Conservation (phyloP, 768 basidiomycete species). For the Leccinum aurantiacum region DNA sequence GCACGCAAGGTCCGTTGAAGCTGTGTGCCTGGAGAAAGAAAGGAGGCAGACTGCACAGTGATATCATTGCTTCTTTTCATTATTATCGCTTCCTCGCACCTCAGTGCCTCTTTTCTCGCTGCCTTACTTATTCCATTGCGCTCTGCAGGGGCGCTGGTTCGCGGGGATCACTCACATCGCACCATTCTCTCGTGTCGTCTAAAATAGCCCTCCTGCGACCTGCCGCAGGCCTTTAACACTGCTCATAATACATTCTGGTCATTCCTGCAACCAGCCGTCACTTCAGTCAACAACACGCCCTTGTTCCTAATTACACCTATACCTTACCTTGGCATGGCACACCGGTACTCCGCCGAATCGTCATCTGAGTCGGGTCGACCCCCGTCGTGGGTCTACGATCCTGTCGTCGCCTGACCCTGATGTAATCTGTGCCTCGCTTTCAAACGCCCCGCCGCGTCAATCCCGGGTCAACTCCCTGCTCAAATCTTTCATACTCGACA, state of each 20-base stretch:
- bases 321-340: neutral
- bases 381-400: neutral
- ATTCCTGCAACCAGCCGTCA: neutral
- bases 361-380: neutral
- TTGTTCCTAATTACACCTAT: neutral
- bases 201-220: neutral
- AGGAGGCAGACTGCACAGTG: neutral
- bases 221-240: conserved; percentile 3
- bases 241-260: conserved; percentile 1
- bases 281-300: neutral
- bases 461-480: neutral
- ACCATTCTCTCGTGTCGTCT: conserved; percentile 2
- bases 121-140: neutral
- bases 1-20: neutral
- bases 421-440: conserved; percentile 6
- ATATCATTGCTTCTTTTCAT: conserved; percentile 10
- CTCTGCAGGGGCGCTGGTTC: conserved; percentile 8
- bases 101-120: conserved; percentile 6
- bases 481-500: neutral
- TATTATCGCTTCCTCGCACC: conserved; percentile 4
- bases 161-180: conserved; percentile 16
- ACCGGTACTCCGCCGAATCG: conserved; percentile 3
- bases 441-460: conserved; percentile 1
- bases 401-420: conserved; percentile 10
- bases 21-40: conserved; percentile 10